Percentiles rank a stretch among this genome's conserved stretches.
phyloP scores from a whole-genome alignment of 768 basidiomycete genomes.

The Astraeus odoratus region DNA sequence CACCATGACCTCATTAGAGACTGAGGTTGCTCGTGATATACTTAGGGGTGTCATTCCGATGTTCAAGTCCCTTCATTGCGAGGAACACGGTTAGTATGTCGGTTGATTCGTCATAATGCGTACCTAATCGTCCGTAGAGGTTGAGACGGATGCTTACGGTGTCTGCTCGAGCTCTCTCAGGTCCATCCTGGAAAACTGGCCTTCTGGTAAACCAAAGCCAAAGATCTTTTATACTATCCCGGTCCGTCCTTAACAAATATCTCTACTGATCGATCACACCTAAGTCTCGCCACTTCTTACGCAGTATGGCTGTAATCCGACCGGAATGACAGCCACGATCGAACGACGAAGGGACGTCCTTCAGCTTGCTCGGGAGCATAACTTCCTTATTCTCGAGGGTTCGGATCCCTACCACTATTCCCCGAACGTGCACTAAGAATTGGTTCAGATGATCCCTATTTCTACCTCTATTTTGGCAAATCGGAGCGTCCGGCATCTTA shows the following conservation, averaged over 20 bases:
- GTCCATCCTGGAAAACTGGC: constrained; percentile 68
- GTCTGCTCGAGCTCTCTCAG: constrained; percentile 55
- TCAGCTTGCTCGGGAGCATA: constrained; percentile 59
- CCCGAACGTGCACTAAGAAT: background rate
- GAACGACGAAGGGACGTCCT: constrained; percentile 69
- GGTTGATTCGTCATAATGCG: background rate
- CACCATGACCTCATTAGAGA: background rate
- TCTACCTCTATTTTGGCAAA: constrained; percentile 68
- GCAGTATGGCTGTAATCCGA: constrained; percentile 83
- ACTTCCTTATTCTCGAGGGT: constrained; percentile 86
- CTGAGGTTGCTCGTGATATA: background rate
- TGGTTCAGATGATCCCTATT: constrained; percentile 69
- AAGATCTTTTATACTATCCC: constrained; percentile 79
- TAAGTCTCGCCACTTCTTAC: background rate
- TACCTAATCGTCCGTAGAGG: constrained; percentile 42
- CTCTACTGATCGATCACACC: constrained; percentile 6
- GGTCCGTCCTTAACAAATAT: constrained; percentile 37
- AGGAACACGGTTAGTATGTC: constrained; percentile 45
- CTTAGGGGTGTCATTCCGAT: constrained; percentile 61
- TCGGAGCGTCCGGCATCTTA: constrained; percentile 65
- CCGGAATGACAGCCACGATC: constrained; percentile 68
- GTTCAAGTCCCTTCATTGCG: constrained; percentile 48
- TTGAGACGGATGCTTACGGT: constrained; percentile 70
- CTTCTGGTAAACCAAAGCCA: constrained; percentile 59
- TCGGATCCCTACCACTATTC: constrained; percentile 11